Conservation (phyloP, 352 stramenopile genomes). For the Achlya hypogyna region DNA sequence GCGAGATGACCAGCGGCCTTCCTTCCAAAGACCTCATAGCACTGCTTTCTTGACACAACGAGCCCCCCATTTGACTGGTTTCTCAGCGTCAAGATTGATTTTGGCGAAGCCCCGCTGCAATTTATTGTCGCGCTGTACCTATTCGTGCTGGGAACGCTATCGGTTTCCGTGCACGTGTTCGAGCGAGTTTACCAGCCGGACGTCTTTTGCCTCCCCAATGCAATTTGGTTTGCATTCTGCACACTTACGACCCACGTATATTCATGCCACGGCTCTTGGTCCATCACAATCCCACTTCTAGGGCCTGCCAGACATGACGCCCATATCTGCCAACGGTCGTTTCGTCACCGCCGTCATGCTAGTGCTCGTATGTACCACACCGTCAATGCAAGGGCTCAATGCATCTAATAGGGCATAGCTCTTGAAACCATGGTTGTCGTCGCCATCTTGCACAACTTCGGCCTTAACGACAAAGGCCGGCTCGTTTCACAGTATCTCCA, state of each 20-base stretch:
- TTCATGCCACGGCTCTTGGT: not conserved
- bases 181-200: not conserved
- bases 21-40: not conserved
- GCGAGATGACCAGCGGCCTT: not conserved
- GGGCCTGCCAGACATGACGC: not conserved
- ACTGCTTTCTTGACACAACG: not conserved
- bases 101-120: constrained; percentile 1
- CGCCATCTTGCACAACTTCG: constrained; percentile 2
- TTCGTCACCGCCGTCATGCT: constrained; percentile 8
- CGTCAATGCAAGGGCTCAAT: not conserved
- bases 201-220: not conserved
- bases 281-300: not conserved
- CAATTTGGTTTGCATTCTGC: not conserved
- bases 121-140: not conserved
- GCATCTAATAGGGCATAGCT: not conserved
- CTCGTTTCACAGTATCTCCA: not conserved
- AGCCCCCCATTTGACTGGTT: constrained; percentile 4
- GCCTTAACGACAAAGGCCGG: not conserved
- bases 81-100: not conserved
- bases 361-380: not conserved
- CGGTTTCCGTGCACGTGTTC: not conserved
- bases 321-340: not conserved
- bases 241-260: constrained; percentile 1
- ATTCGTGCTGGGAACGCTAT: not conserved
- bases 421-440: not conserved